phyloP scores from a whole-genome alignment of 768 basidiomycete species.

The Auriculariales sp. region DNA sequence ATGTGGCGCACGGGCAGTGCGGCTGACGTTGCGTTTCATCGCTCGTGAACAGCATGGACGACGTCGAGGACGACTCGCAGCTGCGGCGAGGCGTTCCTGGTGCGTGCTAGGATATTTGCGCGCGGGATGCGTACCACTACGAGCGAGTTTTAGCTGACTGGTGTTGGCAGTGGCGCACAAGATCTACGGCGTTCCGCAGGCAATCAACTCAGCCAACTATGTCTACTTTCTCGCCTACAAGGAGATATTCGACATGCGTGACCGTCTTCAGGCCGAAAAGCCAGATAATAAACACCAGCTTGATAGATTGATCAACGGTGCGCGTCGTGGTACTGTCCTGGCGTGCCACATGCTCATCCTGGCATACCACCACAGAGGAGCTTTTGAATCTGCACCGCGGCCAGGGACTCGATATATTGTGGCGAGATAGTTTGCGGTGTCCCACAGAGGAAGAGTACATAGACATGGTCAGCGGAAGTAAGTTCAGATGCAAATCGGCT shows the following conservation, averaged over 20 bases:
- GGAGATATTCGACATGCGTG: conserved; percentile 53
- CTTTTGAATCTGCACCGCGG: conserved; percentile 83
- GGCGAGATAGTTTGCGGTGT: conserved; percentile 83
- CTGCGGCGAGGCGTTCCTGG: conserved; percentile 77
- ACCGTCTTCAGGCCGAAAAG: conserved; percentile 4
- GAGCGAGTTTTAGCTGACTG: not conserved
- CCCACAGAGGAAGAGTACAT: conserved; percentile 94
- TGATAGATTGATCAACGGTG: conserved; percentile 64
- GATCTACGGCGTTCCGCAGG: conserved; percentile 93
- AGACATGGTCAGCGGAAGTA: conserved; percentile 88
- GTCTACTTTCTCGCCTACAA: conserved; percentile 91
- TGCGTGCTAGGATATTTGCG: conserved; percentile 12
- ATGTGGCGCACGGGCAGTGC: not conserved
- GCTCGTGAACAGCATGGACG: conserved; percentile 57
- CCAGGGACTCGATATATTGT: conserved; percentile 87
- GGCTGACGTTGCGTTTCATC: conserved; percentile 4
- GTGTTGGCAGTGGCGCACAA: conserved; percentile 68
- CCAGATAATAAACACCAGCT: conserved; percentile 25
- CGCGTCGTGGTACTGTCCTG: conserved; percentile 6
- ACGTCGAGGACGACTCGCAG: conserved; percentile 86
- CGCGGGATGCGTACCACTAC: not conserved
- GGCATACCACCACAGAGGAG: conserved; percentile 29
- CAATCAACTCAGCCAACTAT: conserved; percentile 94
- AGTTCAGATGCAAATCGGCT: conserved; percentile 9
- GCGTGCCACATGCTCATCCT: conserved; percentile 8